Evolutionary conservation across 176 grass and related monocot species (phyloP).

Genomic region (Rhynchospora tenuis): DNA sequence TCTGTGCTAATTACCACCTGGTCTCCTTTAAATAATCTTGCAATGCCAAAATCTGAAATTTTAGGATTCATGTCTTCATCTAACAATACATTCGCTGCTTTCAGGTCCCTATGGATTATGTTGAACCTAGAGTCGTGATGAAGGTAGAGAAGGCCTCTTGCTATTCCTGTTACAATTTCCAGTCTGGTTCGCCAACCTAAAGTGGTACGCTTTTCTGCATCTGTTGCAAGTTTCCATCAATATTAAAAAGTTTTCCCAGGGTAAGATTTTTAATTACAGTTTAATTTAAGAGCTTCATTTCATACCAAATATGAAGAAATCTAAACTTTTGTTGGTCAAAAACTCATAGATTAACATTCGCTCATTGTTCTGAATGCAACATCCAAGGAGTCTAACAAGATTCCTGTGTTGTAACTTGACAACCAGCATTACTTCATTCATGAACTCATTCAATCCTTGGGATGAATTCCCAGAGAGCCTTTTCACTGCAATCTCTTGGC

Average conservation of each 20-base stretch:
- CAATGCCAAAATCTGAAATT: constrained; percentile 60
- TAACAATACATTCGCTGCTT: constrained; percentile 49
- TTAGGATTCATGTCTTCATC: constrained; percentile 45
- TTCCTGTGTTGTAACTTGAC: constrained; percentile 59
- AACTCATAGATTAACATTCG: constrained; percentile 47
- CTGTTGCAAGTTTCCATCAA: no score
- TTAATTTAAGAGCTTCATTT: no score
- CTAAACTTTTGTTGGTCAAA: constrained; percentile 58
- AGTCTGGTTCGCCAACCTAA: constrained; percentile 42
- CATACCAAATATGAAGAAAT: constrained; percentile 49
- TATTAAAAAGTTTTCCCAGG: no score
- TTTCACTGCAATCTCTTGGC: constrained; percentile 52
- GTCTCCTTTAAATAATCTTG: constrained; percentile 16
- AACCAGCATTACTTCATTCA: constrained; percentile 49
- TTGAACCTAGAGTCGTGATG: constrained; percentile 50
- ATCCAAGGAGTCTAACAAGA: constrained; percentile 56
- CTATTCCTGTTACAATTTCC: constrained; percentile 39
- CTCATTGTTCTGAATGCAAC: constrained; percentile 35
- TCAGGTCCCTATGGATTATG: constrained; percentile 49
- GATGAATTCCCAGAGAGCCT: constrained; percentile 25
- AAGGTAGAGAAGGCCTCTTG: constrained; percentile 48
- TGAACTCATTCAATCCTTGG: constrained; percentile 48
- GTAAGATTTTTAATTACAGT: no score
- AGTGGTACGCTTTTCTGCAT: no score
- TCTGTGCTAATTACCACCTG: constrained; percentile 18